Base-by-base conservation (phyloP, 2,329 filamentous ascomycete species). In the Calonectria hongkongensis region DNA sequence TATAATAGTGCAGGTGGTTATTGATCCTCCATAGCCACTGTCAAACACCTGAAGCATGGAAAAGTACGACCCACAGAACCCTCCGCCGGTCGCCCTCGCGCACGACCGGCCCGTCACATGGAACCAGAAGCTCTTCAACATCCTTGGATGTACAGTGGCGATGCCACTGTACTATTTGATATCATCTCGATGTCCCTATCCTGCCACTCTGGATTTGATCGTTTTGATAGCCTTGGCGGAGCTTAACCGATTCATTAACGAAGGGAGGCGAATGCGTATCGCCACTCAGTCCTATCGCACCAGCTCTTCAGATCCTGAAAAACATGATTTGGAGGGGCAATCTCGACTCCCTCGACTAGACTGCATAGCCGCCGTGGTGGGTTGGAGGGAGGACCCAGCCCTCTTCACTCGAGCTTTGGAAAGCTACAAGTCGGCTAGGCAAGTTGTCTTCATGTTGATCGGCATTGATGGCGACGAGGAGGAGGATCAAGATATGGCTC, bases 381-480 rank as follows among this genome's bases (percentile, higher is more conserved):
- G 78, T 9, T 79, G 77, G 76, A 72, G 78, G 13, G 78, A 79
- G 21, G 77, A 79, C 30, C 78, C 77, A 2, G 66, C 56, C 1
- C 56, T 79, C n/a, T 79, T 79, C 45, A 75, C 70, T 0, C 60
- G 72, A 4, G 78, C 78, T 6, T 33, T 79, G 30, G 73, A 79
- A 68, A 79, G 78, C 36, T 79, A 79, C 71, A 73, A 73, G 39
- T 48, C 30, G 9, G 70, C 77, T 1, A 72, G 41, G 48, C 67
- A 73, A 1, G 76, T 74, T 27, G 56, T 56, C 0, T 79, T 79
- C 48, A 68, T 79, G 60, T 50, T 79, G 4, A 72, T 79, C 16
- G 78, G 78, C 7, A 78, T 79, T 51, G 78, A 79, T 13, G 78
- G 78, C 18, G 75, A 79, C 28, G 76, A 78, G 6, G 72, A 43